Evolutionary conservation across 768 basidiomycete genomes (phyloP).

Genomic region (Termitomyces sp.): DNA sequence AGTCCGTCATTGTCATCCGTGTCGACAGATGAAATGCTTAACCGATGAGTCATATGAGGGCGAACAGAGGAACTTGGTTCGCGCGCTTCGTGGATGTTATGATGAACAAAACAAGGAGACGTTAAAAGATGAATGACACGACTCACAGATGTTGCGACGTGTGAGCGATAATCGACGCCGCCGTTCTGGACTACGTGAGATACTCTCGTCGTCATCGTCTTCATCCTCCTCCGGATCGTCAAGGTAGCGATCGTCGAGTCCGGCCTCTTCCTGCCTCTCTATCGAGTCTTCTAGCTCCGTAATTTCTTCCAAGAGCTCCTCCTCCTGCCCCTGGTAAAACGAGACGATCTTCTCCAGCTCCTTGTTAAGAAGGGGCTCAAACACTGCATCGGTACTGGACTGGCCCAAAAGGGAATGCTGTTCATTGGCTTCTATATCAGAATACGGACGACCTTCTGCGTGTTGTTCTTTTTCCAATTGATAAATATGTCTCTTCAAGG

Average conservation of each 20-base stretch:
- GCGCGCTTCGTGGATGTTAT: not conserved
- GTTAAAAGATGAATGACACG: not conserved
- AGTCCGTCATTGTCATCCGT: slow-evolving; percentile 15
- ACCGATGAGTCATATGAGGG: slow-evolving; percentile 29
- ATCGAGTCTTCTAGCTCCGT: slow-evolving; percentile 56
- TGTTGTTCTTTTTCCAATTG: slow-evolving; percentile 78
- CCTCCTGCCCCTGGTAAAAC: slow-evolving; percentile 80
- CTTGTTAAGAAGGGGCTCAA: slow-evolving; percentile 72
- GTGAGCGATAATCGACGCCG: slow-evolving; percentile 32
- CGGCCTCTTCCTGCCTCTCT: slow-evolving; percentile 55
- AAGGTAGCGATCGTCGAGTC: slow-evolving; percentile 49
- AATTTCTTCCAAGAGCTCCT: slow-evolving; percentile 63
- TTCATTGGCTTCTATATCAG: slow-evolving; percentile 68
- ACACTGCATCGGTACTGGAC: slow-evolving; percentile 51
- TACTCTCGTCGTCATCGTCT: slow-evolving; percentile 43
- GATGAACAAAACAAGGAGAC: not conserved
- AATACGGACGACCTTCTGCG: slow-evolving; percentile 32
- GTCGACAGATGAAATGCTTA: slow-evolving; percentile 52
- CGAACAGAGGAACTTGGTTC: slow-evolving; percentile 3
- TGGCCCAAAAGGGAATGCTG: slow-evolving; percentile 49
- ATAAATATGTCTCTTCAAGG: slow-evolving; percentile 82
- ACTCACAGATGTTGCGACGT: slow-evolving; percentile 10
- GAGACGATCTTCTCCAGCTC: slow-evolving; percentile 77
- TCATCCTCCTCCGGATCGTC: slow-evolving; percentile 62
- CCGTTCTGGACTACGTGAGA: slow-evolving; percentile 35